Base-by-base conservation (phyloP, 371 early-diverging fungal species). In the Saksenaea vasiformis region DNA sequence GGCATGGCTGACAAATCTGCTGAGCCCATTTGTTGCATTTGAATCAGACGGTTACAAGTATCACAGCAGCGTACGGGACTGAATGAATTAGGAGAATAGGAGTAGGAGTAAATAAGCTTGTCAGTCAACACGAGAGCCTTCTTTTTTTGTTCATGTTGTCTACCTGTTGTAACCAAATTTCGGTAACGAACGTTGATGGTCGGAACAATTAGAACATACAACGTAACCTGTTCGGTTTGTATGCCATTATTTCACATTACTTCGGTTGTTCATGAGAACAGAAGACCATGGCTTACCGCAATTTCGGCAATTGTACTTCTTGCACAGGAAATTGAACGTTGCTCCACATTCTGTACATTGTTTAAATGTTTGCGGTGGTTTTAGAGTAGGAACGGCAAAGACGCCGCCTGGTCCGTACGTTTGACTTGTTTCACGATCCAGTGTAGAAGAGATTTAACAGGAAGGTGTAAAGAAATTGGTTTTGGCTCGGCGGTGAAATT, bases 81-180 rank as follows among this genome's bases (percentile, higher is more conserved):
- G 56, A 10, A 10, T 38, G 22, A 36, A 43, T 10, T 10, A 26
- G 14, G 13, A 10, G 28, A 38, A 35, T 35, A 31, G 5, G 27
- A 11, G 28, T 15, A 53, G 26, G 31, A 31, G 7, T 31, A 31
- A 31, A 31, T 7, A 31, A 31, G 31, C 31, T 7, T 31, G 7
- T 31, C 31, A 7, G 31, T 31, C 7, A 31, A 7, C 7, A 31
- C 51, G 1, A 19, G 7, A 10, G 8, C 24, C 19, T 47, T 10
- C 22, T 22, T 8, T 47, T 47, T 10, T 47, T 22, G 0, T 7
- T 22, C 51, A 19, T 47, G 10, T 47, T 4, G 10, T 10, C 71
- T 77, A 84, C 84, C 73, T 70, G n/a, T 73, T 68, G 64, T 80
- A 82, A 26, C 82, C 82, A 71, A 76, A 84, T 53, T 82, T 82